Evolutionary conservation across 169 alveolate species (phyloP), one percentile per base, ranked within the genome.

Genomic region (Cryptosporidium ubiquitum): DNA sequence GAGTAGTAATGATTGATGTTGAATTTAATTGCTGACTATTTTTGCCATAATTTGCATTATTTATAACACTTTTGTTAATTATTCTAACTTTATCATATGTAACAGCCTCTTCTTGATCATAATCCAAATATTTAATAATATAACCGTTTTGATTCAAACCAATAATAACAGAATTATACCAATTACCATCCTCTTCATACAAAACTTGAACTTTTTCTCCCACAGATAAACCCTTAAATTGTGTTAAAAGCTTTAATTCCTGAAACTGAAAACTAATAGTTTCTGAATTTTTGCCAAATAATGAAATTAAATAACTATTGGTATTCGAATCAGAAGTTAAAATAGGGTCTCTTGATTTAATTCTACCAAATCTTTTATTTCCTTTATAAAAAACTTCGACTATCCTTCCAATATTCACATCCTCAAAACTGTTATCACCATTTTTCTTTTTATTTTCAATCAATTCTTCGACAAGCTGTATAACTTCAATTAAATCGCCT

Each of bases 141-240:
- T 79, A 79, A 5, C 89, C 89, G n/a, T 79, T 33, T 29, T 39
- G 20, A 20, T 26, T 61, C 6, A 79, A 33, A 12, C 58, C 79
- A 23, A 26, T 26, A 39, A 79, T 58, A 16, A 42, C 52, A 47
- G 70, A 40, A 29, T n/a, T 64, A 33, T 79, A 79, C 89, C 89
- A 79, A 49, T 37, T 16, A 12, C 89, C 89, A 49, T 79, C 89
- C 4, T 79, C 73, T 33, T 64, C 75, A 47, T 61, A 79, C 52
- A 79, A 47, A 20, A 66, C 68, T 39, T 79, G 79, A 44, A 52
- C 89, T 26, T 40, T 64, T 16, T 60, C 75, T 7, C 75, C 89
- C 5, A 40, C 49, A 29, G 55, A 42, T 20, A 79, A 64, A 40
- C 69, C 68, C 47, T 58, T 79, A 23, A 79, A 29, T 33, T 40